These are phyloP conservation scores for Lagenaria siceraria DNA, from an alignment of 306 rosid species.

Conservation along the genomic window DNA sequence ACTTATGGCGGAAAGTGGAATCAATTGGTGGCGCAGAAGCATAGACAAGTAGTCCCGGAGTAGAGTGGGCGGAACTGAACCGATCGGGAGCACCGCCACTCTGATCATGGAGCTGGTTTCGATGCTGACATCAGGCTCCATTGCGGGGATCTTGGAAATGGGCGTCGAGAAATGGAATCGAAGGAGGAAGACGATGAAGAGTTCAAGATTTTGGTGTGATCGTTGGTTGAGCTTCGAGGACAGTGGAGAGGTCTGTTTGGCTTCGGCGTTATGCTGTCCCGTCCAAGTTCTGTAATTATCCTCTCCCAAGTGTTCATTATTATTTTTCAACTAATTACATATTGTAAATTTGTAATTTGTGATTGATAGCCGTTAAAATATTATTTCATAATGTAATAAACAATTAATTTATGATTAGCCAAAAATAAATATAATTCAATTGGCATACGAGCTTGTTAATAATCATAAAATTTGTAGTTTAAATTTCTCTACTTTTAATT, in stretches of 20 bases:
- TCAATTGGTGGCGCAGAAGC: constrained; percentile 65
- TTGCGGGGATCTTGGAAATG: constrained; percentile 17
- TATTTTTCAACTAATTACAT: neutral
- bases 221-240: neutral
- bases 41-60: constrained; percentile 70
- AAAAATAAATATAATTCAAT: too few species aligned
- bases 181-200: neutral
- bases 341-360: too few species aligned
- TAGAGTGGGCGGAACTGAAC: constrained; percentile 41
- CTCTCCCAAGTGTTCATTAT: neutral
- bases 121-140: constrained; percentile 96
- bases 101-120: constrained; percentile 79
- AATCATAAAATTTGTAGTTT: too few species aligned
- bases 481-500: too few species aligned
- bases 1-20: constrained; percentile 77
- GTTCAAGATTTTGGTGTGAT: neutral
- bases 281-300: neutral
- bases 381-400: too few species aligned
- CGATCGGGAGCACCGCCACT: constrained; percentile 84
- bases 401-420: too few species aligned
- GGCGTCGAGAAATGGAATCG: neutral
- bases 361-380: too few species aligned
- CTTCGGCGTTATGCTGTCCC: neutral
- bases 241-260: neutral
- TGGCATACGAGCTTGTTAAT: too few species aligned